phyloP scores from a whole-genome alignment of 1,284 basidiomycete species.

The Ceratobasidium sp. region DNA sequence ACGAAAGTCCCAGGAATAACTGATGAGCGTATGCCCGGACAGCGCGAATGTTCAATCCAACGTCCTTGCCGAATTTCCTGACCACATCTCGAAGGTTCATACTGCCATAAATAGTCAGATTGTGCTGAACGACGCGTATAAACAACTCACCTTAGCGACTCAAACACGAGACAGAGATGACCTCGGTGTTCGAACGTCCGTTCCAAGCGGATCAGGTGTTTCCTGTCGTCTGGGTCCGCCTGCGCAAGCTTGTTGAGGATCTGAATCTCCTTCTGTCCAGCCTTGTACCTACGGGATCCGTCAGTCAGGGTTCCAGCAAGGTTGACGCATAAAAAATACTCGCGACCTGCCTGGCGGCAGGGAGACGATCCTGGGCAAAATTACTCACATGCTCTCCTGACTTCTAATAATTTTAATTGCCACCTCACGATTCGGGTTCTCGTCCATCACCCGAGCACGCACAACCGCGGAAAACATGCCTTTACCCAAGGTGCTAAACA shows the following conservation, averaged over 20 bases:
- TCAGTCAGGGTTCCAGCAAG: background rate
- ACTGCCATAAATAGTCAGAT: constrained; percentile 58
- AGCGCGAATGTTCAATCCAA: constrained; percentile 94
- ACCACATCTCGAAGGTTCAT: constrained; percentile 99
- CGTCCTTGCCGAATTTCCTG: constrained; percentile 98
- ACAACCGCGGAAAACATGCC: constrained; percentile 99
- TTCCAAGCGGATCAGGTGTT: constrained; percentile 91
- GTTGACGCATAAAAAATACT: background rate
- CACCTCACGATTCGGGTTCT: constrained; percentile 77
- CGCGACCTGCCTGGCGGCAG: background rate
- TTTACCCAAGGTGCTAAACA: constrained; percentile 93
- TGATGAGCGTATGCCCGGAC: constrained; percentile 99
- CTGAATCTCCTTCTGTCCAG: constrained; percentile 91
- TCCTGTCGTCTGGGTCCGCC: constrained; percentile 95
- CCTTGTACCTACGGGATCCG: constrained; percentile 78
- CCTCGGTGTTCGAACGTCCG: constrained; percentile 96
- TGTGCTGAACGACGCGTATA: background rate
- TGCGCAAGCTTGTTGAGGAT: constrained; percentile 88
- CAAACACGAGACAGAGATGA: constrained; percentile 96
- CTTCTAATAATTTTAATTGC: constrained; percentile 97
- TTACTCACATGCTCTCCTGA: constrained; percentile 91
- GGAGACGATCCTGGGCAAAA: constrained; percentile 55
- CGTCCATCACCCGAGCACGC: constrained; percentile 81
- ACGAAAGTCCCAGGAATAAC: constrained; percentile 87
- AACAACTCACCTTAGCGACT: constrained; percentile 80